Base-by-base conservation (phyloP, 768 basidiomycete species). In the Psilocybe cyanescens region DNA sequence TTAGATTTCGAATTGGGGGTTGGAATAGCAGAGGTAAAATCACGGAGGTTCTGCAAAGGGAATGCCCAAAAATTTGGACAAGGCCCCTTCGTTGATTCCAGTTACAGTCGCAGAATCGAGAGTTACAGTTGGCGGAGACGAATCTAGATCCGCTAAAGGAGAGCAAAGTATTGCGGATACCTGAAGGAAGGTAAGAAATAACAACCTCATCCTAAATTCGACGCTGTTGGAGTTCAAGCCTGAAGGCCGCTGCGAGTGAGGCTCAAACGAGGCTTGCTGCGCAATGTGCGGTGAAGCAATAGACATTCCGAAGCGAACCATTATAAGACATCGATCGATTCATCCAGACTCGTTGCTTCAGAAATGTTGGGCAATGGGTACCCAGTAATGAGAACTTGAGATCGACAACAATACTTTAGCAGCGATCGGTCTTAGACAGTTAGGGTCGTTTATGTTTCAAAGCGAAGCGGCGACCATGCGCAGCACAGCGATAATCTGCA, bases 11-110 rank as follows among this genome's bases (percentile, higher is more conserved):
- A 24, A 24, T 24, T 24, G 24, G 24, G 24, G 47, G 31, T 46
- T 31, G 12, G 19, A 30, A 44, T 51, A 57, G 14, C 35, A 31
- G 51, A 19, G 4, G 9, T 8, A 48, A 48, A 71, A 82, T 65
- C 63, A 84, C 84, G 83, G 82, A 17, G 83, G 76, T 61, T 78
- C 66, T 1, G 83, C 83, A 57, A 79, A 85, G 4, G 83, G 83
- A 45, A 85, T 82, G 2, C 83, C 82, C 2, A 82, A 68, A 62
- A 82, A 85, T 51, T 77, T 73, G 17, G 75, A 67, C 2, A 78
- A 65, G 3, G 59, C 47, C 1, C 76, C 77, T 44, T 76, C 71
- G 3, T 67, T 68, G 8, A 69, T 56, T 1, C 84, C 84, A 37
- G 78, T 76, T 44, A 86, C 72, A 11, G 75, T 80, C 2, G 76